phyloP scores from a whole-genome alignment of 2,329 filamentous ascomycete species.

The Diaporthe aspalathi region DNA sequence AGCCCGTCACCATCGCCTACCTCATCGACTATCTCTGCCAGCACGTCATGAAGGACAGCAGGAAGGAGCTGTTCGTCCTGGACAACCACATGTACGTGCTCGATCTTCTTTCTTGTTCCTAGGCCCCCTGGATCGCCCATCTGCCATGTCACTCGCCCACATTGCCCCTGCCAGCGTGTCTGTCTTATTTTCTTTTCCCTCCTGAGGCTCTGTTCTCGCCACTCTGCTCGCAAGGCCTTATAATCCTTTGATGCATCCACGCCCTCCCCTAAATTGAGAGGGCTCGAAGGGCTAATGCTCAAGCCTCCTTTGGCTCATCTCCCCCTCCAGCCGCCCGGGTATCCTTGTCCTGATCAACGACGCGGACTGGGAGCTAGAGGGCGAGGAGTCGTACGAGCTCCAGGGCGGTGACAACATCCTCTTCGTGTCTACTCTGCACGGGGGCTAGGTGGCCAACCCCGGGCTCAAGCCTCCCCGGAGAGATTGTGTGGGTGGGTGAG shows the following conservation, averaged over 20 bases:
- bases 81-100: slow-evolving; percentile 84
- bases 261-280: neutral
- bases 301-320: slow-evolving; percentile 4
- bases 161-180: slow-evolving; percentile 14
- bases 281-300: slow-evolving; percentile 1
- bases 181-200: slow-evolving; percentile 27
- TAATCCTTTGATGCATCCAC: neutral
- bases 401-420: slow-evolving; percentile 87
- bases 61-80: slow-evolving; percentile 90
- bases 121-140: neutral
- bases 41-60: slow-evolving; percentile 84
- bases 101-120: neutral
- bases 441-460: slow-evolving; percentile 68
- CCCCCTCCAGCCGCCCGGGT: slow-evolving; percentile 78
- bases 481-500: neutral
- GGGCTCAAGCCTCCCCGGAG: neutral
- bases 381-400: slow-evolving; percentile 89
- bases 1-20: slow-evolving; percentile 75
- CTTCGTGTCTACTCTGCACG: slow-evolving; percentile 96
- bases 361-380: slow-evolving; percentile 97
- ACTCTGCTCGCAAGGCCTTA: neutral
- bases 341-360: slow-evolving; percentile 98
- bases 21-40: slow-evolving; percentile 84
- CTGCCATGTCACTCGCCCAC: neutral
- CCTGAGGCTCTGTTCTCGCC: slow-evolving; percentile 31